phyloP scores from a whole-genome alignment of 139 green algal genomes.

The Chara braunii region DNA sequence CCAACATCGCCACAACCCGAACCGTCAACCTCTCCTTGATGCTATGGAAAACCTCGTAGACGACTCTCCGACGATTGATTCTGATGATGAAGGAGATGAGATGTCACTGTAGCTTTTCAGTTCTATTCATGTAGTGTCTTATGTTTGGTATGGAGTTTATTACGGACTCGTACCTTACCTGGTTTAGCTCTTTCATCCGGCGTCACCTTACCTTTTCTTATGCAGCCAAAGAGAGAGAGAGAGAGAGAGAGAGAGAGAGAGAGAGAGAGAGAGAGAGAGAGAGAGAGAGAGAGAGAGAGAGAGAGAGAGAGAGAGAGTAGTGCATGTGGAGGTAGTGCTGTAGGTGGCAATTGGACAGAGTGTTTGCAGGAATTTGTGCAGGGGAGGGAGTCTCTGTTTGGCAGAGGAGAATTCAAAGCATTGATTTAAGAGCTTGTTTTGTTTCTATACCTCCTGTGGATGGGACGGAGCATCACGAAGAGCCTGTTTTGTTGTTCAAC shows the following conservation, averaged over 20 bases:
- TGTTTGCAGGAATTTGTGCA: neutral
- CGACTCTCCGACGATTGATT: neutral
- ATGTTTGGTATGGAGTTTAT: neutral
- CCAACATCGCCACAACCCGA: slow-evolving; percentile 1
- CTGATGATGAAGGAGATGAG: neutral
- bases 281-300: slow-evolving; percentile 6
- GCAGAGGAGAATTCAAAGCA: neutral
- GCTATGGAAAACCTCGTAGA: slow-evolving; percentile 6
- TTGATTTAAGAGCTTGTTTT: neutral
- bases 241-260: slow-evolving; percentile 20
- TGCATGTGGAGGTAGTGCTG: neutral
- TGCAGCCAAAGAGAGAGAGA: slow-evolving; percentile 2
- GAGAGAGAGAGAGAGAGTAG: neutral
- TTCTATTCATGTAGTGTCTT: neutral
- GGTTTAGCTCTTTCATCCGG: neutral
- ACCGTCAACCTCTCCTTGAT: slow-evolving; percentile 3
- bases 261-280: slow-evolving; percentile 11
- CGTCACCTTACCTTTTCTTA: neutral
- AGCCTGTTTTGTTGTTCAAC: too few relatives aligned
- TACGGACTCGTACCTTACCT: neutral
- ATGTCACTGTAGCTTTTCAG: neutral
- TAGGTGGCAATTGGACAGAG: neutral
- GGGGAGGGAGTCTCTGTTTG: neutral
- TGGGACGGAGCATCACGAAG: neutral
- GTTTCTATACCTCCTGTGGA: neutral